Evolutionary conservation across 192 early-diverging fungal species (phyloP).

Genomic region (Entomortierella lignicola): DNA sequence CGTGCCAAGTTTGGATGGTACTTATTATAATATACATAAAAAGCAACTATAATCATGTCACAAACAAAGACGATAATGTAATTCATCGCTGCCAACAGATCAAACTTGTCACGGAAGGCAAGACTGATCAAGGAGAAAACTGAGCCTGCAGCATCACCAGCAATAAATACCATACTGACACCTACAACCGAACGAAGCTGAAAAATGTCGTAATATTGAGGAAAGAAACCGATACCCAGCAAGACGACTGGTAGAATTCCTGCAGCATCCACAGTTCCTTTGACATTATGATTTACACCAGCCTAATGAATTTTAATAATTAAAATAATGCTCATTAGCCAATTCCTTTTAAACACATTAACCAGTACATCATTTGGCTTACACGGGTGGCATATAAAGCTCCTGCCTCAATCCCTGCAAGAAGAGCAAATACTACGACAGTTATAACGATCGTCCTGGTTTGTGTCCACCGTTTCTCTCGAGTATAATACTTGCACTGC

Average conservation of each 20-base stretch:
- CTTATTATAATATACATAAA: constrained; percentile 40
- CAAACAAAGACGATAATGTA: constrained; percentile 38
- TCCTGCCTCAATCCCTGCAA: constrained; percentile 20
- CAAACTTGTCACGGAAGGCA: constrained; percentile 24
- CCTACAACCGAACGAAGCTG: constrained; percentile 52
- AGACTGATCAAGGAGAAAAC: constrained; percentile 58
- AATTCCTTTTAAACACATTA: too few species aligned
- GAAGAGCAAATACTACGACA: background rate
- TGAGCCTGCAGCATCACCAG: constrained; percentile 56
- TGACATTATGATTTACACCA: constrained; percentile 28
- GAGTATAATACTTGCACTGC: constrained; percentile 54
- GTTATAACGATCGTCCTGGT: background rate
- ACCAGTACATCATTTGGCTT: constrained; percentile 10
- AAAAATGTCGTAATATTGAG: constrained; percentile 58
- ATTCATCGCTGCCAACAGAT: constrained; percentile 35
- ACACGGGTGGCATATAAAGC: constrained; percentile 38
- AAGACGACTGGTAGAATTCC: constrained; percentile 58
- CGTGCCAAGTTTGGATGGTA: constrained; percentile 17
- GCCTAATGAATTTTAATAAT: constrained; percentile 13
- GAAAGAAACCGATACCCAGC: constrained; percentile 54
- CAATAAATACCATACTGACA: constrained; percentile 56
- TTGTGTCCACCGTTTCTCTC: constrained; percentile 5
- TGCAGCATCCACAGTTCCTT: constrained; percentile 49
- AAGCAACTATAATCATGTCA: constrained; percentile 25
- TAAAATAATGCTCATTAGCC: too few species aligned